Conservation (phyloP, 768 basidiomycete genomes). For the Xerocomellus chrysenteron region DNA sequence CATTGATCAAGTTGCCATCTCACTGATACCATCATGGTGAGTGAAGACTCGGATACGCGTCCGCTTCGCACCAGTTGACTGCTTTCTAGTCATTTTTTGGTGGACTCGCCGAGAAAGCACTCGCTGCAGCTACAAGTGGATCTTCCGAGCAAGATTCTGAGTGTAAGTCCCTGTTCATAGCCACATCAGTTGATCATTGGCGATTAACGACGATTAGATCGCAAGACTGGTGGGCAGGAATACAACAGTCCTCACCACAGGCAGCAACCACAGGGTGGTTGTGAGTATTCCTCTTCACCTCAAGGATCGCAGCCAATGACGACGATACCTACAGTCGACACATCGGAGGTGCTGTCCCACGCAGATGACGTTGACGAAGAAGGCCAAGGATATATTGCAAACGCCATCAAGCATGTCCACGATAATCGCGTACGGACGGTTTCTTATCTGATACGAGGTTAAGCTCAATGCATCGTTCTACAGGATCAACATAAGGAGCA, state of each 20-base stretch:
- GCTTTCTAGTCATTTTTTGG: slow-evolving; percentile 58
- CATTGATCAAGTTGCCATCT: slow-evolving; percentile 4
- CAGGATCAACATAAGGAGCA: slow-evolving; percentile 19
- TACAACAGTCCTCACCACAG: slow-evolving; percentile 57
- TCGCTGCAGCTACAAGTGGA: slow-evolving; percentile 43
- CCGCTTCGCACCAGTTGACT: not conserved
- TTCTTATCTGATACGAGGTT: not conserved
- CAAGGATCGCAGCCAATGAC: slow-evolving; percentile 9
- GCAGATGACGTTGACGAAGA: slow-evolving; percentile 36
- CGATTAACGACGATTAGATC: slow-evolving; percentile 32
- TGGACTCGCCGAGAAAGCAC: slow-evolving; percentile 67
- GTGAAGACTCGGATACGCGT: not conserved
- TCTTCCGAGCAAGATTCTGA: slow-evolving; percentile 3
- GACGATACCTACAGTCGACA: slow-evolving; percentile 47
- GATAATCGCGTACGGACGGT: slow-evolving; percentile 15
- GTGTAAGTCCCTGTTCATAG: slow-evolving; percentile 2
- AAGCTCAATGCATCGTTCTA: not conserved
- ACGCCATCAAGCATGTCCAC: slow-evolving; percentile 24
- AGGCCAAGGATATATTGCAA: slow-evolving; percentile 5
- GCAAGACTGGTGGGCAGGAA: slow-evolving; percentile 63
- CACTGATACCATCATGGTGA: slow-evolving; percentile 24
- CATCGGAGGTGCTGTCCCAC: slow-evolving; percentile 56
- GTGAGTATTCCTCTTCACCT: slow-evolving; percentile 14
- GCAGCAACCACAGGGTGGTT: slow-evolving; percentile 23
- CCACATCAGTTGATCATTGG: slow-evolving; percentile 6